A percentile compares a stretch with the other conserved stretches of the same genome.
Conservation (phyloP, 2,329 filamentous ascomycete species). For the Exophiala lecanii-corni region DNA sequence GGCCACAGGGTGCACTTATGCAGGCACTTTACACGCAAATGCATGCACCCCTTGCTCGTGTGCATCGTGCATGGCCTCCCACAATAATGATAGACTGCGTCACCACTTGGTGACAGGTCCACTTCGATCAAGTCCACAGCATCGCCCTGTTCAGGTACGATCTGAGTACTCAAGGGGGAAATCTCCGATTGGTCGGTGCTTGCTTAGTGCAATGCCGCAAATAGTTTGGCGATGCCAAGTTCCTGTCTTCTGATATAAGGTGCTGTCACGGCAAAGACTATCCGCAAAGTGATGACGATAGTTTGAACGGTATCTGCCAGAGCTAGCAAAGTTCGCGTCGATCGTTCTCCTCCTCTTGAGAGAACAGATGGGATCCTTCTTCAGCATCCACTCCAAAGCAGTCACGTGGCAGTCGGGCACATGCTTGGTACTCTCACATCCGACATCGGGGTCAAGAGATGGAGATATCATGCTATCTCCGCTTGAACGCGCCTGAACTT, state of each 20-base stretch:
- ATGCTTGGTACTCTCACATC: too few species aligned
- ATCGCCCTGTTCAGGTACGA: background rate
- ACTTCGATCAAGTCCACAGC: background rate
- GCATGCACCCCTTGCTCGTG: background rate
- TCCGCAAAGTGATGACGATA: background rate
- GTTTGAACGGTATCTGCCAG: too few species aligned
- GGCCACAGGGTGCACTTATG: background rate
- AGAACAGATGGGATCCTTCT: too few species aligned
- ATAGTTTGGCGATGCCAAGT: background rate
- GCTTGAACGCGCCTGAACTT: too few species aligned
- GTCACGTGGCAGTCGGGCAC: too few species aligned
- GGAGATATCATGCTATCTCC: too few species aligned
- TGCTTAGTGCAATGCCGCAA: background rate
- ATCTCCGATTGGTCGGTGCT: background rate
- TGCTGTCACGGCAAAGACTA: background rate
- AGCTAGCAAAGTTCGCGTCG: too few species aligned
- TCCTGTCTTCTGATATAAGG: background rate
- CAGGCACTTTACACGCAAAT: background rate
- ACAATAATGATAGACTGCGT: background rate
- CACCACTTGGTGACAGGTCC: background rate
- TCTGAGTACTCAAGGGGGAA: background rate
- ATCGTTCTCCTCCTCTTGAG: too few species aligned
- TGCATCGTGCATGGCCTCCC: background rate
- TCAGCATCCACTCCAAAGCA: too few species aligned
- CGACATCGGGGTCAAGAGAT: too few species aligned